Evolutionary conservation across 2,329 filamentous ascomycete genomes (phyloP), one percentile per base, ranked within the genome.

Genomic region (Periconia macrospinosa): DNA sequence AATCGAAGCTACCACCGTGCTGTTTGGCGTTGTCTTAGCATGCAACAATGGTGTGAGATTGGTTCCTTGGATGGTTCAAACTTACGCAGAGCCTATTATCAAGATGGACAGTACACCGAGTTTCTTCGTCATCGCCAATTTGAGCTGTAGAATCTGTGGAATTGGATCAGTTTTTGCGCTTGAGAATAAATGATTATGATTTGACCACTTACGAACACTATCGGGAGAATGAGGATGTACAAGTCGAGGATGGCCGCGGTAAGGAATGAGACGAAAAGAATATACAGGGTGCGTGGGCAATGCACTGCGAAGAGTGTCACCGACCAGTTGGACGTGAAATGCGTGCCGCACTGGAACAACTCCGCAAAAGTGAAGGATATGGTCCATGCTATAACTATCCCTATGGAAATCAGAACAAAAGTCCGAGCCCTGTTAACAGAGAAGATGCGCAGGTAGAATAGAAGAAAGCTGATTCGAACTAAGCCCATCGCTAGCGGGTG

Each of bases 291-390:
- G 20, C 42, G 18, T 7, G 47, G 35, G 40, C 47, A 49, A 42
- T 49, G 47, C 15, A 40, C 30, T n/a, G 20, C n/a, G 37, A 49
- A 49, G 18, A 49, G 7, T 17, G 15, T 49, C 17, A 42, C n/a
- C 9, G 47, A 43, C 47, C 47, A 49, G 35, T 49, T 49, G 15
- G 35, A 49, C 6, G 13, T 43, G 35, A 41, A 42, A 20, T 49
- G n/a, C 27, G 40, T 30, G 35, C 47, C 47, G 47, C 47, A 49
- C 23, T 49, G 47, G 47, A 49, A 49, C 14, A 49, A 37, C 18
- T 41, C 40, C 8, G 47, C 47, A 27, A 49, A 49, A 37, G 42
- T 42, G 40, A 49, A 49, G 17, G 47, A 49, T 13, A 49, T 27
- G 10, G 35, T 27, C 47, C 47, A 49, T 30, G 47, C 47, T 27